A percentile compares a stretch with the other conserved stretches of the same genome.
phyloP scores from a whole-genome alignment of 768 basidiomycete species.

The Suillus subaureus region DNA sequence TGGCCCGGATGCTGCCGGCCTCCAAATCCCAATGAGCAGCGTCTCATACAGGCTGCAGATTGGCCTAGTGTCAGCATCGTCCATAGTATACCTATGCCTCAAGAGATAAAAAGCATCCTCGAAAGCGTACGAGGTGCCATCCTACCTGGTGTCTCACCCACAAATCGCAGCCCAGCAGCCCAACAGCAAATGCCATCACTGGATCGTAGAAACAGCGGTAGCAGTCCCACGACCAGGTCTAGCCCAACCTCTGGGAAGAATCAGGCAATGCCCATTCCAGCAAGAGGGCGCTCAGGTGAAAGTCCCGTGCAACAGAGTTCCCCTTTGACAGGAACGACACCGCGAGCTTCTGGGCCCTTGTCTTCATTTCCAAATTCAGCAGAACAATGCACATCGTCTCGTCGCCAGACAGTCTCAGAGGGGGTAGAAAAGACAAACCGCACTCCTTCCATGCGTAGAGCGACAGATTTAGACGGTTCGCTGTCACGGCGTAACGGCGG shows the following conservation, averaged over 20 bases:
- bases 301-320: conserved; percentile 46
- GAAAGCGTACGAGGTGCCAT: conserved; percentile 51
- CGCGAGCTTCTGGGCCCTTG: conserved; percentile 31
- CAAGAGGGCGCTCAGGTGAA: conserved; percentile 50
- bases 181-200: conserved; percentile 32
- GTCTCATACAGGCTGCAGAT: conserved; percentile 68
- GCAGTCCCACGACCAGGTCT: conserved; percentile 25
- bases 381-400: conserved; percentile 46
- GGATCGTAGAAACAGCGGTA: conserved; percentile 52
- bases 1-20: conserved; percentile 93
- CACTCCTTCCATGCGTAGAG: conserved; percentile 63
- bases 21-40: conserved; percentile 59
- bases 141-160: conserved; percentile 31
- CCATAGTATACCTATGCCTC: conserved; percentile 72
- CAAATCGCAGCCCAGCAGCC: conserved; percentile 35
- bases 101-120: conserved; percentile 68
- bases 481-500: conserved; percentile 49
- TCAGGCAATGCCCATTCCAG: conserved; percentile 35
- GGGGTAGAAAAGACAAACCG: conserved; percentile 57
- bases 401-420: conserved; percentile 54
- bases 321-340: conserved; percentile 27
- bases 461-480: conserved; percentile 55
- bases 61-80: conserved; percentile 81
- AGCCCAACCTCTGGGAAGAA: conserved; percentile 44
- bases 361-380: conserved; percentile 51